Base-by-base conservation (phyloP, 164 flowering plant genomes). In the Tinospora cordifolia region DNA sequence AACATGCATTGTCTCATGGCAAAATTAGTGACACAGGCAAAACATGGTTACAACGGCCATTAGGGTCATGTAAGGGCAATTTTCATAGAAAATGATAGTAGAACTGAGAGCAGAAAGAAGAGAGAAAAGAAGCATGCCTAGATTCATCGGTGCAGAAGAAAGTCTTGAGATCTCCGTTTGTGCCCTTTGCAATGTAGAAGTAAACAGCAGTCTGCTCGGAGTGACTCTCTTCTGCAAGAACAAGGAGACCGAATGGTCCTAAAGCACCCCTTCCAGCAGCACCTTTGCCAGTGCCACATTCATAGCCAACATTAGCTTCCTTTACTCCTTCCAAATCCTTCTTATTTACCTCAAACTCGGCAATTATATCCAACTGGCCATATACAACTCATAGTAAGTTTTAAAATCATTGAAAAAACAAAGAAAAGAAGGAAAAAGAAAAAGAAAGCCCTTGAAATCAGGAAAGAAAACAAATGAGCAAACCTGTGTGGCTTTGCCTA, bases 171-270 rank as follows among this genome's bases (percentile, higher is more conserved):
- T 26, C 65, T 30, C 84, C 89, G 12, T 83, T 75, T 3, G 74
- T 41, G 17, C 75, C 71, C 66, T 83, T 84, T 12, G 81, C 68
- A 13, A 80, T 69, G 47, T 82, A 80, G 76, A 89, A 89, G 67
- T 81, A 89, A 5, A 87, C 71, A 0, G 90, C 87, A 0, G 90
- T 87, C 6, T 79, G 78, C 79, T 89, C 93, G 1, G 88, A 71
- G 1, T 57, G 87, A 62, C 22, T 62, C 2, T 79, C 75, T 67
- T 87, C 88, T 0, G 94, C 86, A 17, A 87, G 83, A 59, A 84
- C 87, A 44, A 87, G 15, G 1, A 89, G 62, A 15, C 94, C 94
- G 59, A 89, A 89, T 21, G 94, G 94, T 17, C 94, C 94, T 22
- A 83, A 75, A 3, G 63, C 67, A 39, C 85, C 84, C 27, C 90